phyloP scores from a whole-genome alignment of 2,329 filamentous ascomycete genomes.

The Aspergillus pseudonomiae region DNA sequence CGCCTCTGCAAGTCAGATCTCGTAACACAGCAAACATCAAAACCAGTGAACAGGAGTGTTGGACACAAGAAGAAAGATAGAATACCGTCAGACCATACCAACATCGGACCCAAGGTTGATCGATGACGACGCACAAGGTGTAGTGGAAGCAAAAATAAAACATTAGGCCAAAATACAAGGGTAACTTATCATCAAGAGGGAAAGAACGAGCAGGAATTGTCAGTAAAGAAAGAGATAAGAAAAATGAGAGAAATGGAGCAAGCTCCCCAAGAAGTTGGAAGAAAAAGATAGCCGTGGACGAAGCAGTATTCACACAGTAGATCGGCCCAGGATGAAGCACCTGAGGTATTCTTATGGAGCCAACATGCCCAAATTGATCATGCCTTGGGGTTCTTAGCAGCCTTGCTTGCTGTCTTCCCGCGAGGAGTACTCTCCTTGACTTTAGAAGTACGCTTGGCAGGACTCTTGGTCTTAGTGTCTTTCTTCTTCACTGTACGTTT shows the following conservation, averaged over 20 bases:
- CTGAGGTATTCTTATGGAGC: neutral
- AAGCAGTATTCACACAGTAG: neutral
- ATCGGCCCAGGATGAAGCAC: no score
- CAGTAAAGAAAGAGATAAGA: neutral
- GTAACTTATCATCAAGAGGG: neutral
- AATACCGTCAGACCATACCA: slow-evolving; percentile 1
- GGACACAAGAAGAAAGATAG: neutral
- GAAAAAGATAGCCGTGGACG: neutral
- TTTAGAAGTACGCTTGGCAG: slow-evolving; percentile 3
- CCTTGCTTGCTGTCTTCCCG: neutral
- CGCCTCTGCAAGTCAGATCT: neutral
- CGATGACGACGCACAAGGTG: neutral
- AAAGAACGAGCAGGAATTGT: neutral
- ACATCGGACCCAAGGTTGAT: neutral
- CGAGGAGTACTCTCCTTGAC: neutral
- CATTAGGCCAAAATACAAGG: slow-evolving; percentile 2
- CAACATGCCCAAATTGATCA: neutral
- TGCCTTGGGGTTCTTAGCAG: neutral
- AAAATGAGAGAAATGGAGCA: neutral
- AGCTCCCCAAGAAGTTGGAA: neutral
- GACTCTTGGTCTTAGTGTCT: neutral
- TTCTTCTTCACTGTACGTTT: slow-evolving; percentile 22
- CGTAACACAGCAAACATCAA: slow-evolving; percentile 1
- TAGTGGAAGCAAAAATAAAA: neutral
- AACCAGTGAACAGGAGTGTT: neutral